phyloP scores from a whole-genome alignment of 495 filamentous ascomycete species.

The Aspergillus wentii region DNA sequence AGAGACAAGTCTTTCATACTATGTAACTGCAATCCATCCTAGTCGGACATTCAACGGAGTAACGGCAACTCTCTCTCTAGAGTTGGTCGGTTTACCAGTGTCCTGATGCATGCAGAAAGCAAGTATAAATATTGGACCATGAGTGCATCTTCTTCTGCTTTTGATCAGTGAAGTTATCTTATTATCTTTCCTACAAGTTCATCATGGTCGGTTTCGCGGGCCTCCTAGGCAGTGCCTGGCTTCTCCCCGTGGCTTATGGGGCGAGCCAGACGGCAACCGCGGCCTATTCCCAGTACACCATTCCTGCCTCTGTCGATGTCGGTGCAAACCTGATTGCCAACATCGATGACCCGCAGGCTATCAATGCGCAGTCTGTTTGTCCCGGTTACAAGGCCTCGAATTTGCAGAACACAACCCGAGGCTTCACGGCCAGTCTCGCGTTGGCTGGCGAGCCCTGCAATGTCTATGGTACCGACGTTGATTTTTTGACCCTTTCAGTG shows the following conservation, averaged over 20 bases:
- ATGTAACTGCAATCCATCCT: background rate
- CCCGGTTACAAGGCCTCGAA: conserved; percentile 57
- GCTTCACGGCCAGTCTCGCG: conserved; percentile 48
- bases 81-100: background rate
- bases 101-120: background rate
- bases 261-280: conserved; percentile 15
- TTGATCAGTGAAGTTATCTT: too few species aligned
- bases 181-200: conserved; percentile 2
- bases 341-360: conserved; percentile 65
- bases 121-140: background rate
- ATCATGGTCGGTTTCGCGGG: conserved; percentile 25
- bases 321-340: conserved; percentile 61
- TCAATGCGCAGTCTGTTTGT: conserved; percentile 64
- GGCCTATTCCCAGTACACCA: conserved; percentile 40
- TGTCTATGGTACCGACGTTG: conserved; percentile 58
- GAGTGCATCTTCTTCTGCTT: too few species aligned
- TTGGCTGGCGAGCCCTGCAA: conserved; percentile 57
- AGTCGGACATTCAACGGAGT: background rate
- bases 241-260: conserved; percentile 24
- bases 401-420: conserved; percentile 37
- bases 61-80: background rate
- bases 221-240: conserved; percentile 21
- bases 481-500: conserved; percentile 48
- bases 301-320: conserved; percentile 51
- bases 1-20: too few species aligned